Conservation (phyloP, 345 rosid genomes). For the Toxicodendron radicans region DNA sequence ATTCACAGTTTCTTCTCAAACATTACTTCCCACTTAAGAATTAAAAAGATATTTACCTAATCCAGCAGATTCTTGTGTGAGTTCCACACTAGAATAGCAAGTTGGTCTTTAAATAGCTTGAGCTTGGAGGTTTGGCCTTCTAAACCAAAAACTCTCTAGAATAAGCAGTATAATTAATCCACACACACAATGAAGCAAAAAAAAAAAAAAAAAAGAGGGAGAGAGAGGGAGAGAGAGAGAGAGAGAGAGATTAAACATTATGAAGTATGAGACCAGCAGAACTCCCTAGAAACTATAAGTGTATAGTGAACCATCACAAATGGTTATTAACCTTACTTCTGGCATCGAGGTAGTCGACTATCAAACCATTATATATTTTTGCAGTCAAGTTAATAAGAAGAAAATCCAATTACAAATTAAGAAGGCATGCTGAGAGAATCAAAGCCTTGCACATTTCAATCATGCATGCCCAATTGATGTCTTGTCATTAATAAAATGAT, state of each 20-base stretch:
- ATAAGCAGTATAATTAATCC: background rate
- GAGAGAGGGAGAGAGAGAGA: no score
- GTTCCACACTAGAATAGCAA: background rate
- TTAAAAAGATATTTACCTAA: background rate
- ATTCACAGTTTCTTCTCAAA: background rate
- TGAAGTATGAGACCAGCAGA: no score
- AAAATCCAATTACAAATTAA: background rate
- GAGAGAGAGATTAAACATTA: no score
- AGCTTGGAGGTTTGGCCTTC: background rate
- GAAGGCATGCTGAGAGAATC: background rate
- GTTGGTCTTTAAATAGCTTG: background rate
- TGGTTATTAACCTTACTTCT: background rate
- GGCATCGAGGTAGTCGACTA: background rate
- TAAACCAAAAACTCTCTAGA: background rate
- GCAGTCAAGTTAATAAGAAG: conserved; percentile 2
- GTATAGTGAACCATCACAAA: background rate
- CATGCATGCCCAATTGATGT: background rate
- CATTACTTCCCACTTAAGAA: background rate
- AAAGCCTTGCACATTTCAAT: background rate
- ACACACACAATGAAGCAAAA: background rate
- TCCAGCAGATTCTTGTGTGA: background rate
- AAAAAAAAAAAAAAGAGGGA: background rate
- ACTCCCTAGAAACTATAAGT: background rate
- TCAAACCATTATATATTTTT: background rate
- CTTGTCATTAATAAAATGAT: conserved; percentile 1